phyloP scores from a whole-genome alignment of 768 basidiomycete genomes.

The Panus rudis region DNA sequence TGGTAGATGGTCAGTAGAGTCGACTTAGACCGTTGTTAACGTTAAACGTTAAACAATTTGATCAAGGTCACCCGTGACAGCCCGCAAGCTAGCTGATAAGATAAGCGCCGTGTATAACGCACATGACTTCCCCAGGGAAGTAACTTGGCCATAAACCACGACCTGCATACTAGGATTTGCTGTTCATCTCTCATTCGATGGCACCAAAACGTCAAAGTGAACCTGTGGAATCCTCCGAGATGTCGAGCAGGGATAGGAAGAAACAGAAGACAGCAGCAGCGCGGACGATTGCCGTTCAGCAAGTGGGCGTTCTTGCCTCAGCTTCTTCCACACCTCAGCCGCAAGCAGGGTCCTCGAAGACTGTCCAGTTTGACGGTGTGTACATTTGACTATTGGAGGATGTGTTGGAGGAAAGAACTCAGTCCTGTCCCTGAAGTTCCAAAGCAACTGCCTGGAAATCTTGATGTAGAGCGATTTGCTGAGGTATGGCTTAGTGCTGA shows the following conservation, averaged over 20 bases:
- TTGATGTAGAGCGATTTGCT: slow-evolving; percentile 86
- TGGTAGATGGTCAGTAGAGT: too few species aligned
- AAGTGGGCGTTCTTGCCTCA: slow-evolving; percentile 7
- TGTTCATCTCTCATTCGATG: too few species aligned
- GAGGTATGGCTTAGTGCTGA: slow-evolving; percentile 44
- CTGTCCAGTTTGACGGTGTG: slow-evolving; percentile 36
- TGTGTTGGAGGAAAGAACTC: too few species aligned
- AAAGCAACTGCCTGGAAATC: slow-evolving; percentile 55
- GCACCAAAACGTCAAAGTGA: slow-evolving; percentile 34
- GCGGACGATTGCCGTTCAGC: slow-evolving; percentile 62
- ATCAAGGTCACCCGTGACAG: too few species aligned
- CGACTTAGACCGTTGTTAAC: too few species aligned
- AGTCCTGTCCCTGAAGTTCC: too few species aligned
- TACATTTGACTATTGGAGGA: slow-evolving; percentile 1
- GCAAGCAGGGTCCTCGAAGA: slow-evolving; percentile 34
- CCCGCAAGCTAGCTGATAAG: too few species aligned
- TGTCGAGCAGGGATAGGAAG: slow-evolving; percentile 50
- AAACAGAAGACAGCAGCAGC: slow-evolving; percentile 58
- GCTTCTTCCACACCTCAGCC: slow-evolving; percentile 7
- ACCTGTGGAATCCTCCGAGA: slow-evolving; percentile 13
- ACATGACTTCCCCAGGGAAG: too few species aligned
- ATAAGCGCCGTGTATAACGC: too few species aligned
- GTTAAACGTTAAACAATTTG: too few species aligned
- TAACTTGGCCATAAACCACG: too few species aligned
- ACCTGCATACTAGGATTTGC: too few species aligned